Evolutionary conservation across 75 land plant genomes (phyloP).

Genomic region (Ceratopteris richardii): DNA sequence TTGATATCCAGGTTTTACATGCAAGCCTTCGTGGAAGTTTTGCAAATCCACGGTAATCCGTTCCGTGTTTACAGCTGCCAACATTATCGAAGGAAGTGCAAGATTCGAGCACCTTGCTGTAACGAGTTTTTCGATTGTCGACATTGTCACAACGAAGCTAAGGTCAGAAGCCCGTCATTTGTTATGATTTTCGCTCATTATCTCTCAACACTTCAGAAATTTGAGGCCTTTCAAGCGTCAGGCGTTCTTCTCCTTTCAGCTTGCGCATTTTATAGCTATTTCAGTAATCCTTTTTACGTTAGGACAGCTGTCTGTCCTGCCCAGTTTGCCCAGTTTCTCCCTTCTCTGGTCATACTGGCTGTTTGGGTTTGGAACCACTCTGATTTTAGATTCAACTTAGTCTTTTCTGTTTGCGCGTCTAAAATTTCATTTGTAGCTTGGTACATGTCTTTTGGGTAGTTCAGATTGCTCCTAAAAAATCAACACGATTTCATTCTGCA

Average conservation of each 20-base stretch:
- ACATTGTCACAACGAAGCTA: conserved; percentile 92
- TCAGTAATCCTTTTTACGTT: no score
- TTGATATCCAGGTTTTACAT: no score
- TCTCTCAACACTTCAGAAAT: background rate
- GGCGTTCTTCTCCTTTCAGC: no score
- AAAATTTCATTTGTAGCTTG: background rate
- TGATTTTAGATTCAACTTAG: no score
- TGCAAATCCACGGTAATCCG: no score
- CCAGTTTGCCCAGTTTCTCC: no score
- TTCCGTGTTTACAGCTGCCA: conserved; percentile 37
- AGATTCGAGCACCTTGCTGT: conserved; percentile 90
- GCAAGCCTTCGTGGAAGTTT: no score
- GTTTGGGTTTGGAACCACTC: no score
- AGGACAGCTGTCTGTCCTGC: no score
- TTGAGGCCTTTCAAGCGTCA: background rate
- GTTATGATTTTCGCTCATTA: background rate
- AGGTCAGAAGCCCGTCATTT: conserved; percentile 22
- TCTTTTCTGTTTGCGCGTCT: background rate
- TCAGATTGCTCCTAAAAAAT: no score
- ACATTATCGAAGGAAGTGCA: conserved; percentile 76
- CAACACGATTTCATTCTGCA: background rate
- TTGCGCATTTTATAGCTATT: background rate
- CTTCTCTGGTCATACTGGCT: no score
- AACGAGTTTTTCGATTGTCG: conserved; percentile 78
- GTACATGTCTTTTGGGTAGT: no score